These are phyloP conservation scores for Alternaria alternata DNA, from an alignment of 2,329 filamentous ascomycete genomes.

Conservation along the genomic window DNA sequence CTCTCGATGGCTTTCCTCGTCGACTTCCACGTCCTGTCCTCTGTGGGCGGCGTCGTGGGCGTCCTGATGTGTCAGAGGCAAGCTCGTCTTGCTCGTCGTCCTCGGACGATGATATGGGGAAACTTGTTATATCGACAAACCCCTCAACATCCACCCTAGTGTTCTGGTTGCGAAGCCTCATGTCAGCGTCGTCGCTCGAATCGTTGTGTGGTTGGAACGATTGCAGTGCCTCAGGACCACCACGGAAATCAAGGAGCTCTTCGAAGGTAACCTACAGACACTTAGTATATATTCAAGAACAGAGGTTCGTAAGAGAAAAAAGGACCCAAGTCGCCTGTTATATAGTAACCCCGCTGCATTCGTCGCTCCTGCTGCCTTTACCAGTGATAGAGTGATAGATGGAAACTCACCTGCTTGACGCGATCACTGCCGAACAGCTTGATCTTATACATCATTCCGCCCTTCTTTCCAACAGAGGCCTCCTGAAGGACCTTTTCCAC, in stretches of 20 bases:
- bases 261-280: constrained; percentile 55
- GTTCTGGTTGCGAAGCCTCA: constrained; percentile 35
- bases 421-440: constrained; percentile 54
- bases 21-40: constrained; percentile 13
- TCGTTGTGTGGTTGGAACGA: constrained; percentile 47
- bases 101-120: constrained; percentile 45
- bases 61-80: constrained; percentile 12
- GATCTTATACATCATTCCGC: constrained; percentile 52
- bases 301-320: neutral
- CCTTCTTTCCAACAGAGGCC: constrained; percentile 30
- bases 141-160: constrained; percentile 24
- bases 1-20: constrained; percentile 23
- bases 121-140: constrained; percentile 41
- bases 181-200: constrained; percentile 26
- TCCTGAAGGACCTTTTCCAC: constrained; percentile 55
- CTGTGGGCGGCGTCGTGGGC: constrained; percentile 25
- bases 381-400: neutral
- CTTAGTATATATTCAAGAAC: constrained; percentile 1
- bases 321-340: neutral
- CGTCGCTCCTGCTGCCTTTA: constrained; percentile 3
- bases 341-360: neutral
- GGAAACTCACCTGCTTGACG: constrained; percentile 53
- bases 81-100: constrained; percentile 31
- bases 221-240: constrained; percentile 58
- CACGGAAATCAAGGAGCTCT: constrained; percentile 54